Conservation (phyloP, 1,284 basidiomycete genomes). For the Cryptococcus jaspeensis region DNA sequence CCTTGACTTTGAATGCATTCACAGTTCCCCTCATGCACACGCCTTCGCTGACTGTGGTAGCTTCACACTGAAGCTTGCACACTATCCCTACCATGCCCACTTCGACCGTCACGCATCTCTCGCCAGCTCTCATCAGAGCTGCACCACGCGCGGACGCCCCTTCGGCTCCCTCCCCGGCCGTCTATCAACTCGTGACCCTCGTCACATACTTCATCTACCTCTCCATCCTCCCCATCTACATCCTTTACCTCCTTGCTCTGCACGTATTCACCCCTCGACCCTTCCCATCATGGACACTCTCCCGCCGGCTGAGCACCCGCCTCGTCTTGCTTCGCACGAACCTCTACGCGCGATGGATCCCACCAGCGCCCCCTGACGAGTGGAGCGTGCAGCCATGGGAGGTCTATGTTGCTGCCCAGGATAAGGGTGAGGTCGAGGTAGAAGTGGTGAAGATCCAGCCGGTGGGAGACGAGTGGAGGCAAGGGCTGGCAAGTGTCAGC, state of each 20-base stretch:
- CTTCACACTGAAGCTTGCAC: too few relatives aligned
- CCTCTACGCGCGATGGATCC: constrained; percentile 6
- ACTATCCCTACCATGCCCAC: too few relatives aligned
- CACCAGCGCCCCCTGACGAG: constrained; percentile 5
- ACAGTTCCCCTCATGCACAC: too few relatives aligned
- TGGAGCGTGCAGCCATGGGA: constrained; percentile 1
- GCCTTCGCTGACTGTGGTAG: too few relatives aligned
- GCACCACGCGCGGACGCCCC: too few relatives aligned
- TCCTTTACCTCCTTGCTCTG: neutral
- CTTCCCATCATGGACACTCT: constrained; percentile 8
- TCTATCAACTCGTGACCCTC: constrained; percentile 1
- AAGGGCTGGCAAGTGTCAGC: constrained; percentile 9
- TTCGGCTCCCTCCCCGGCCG: neutral
- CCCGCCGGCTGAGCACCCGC: neutral
- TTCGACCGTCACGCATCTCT: too few relatives aligned
- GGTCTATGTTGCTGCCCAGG: neutral
- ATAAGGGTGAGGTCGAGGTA: constrained; percentile 7
- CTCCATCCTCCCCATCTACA: neutral
- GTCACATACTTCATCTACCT: constrained; percentile 1
- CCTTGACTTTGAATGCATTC: too few relatives aligned
- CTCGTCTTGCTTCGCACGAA: neutral
- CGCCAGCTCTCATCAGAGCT: too few relatives aligned
- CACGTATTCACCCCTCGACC: neutral
- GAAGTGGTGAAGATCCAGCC: constrained; percentile 9
- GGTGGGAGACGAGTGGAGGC: constrained; percentile 3